Conservation (phyloP, 179 eudicot species). For the Spergularia azorica region DNA sequence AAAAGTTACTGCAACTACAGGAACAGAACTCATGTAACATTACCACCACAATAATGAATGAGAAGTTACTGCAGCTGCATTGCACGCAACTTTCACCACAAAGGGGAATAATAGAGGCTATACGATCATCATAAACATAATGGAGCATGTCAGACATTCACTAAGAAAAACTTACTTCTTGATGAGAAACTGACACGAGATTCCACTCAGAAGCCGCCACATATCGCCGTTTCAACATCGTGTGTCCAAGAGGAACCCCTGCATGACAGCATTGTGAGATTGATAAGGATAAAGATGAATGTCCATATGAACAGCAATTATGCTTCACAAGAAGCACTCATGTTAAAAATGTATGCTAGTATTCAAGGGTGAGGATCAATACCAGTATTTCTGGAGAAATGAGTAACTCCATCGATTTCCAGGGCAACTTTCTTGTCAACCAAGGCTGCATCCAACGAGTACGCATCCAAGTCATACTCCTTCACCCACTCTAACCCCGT, state of each 20-base stretch:
- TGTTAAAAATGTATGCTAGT: background rate
- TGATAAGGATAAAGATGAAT: background rate
- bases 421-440: conserved; percentile 72
- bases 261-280: conserved; percentile 26
- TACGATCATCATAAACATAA: background rate
- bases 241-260: conserved; percentile 92
- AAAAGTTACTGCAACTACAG: background rate
- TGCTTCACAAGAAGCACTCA: too few relatives aligned
- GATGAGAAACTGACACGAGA: conserved; percentile 65
- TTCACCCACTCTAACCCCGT: conserved; percentile 90
- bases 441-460: conserved; percentile 82
- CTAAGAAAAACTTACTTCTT: conserved; percentile 52
- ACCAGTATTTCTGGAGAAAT: conserved; percentile 94
- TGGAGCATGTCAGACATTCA: background rate
- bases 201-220: conserved; percentile 89
- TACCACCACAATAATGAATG: background rate
- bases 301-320: too few relatives aligned
- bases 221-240: conserved; percentile 78
- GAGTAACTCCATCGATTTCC: conserved; percentile 95
- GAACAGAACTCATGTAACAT: too few relatives aligned
- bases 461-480: conserved; percentile 70
- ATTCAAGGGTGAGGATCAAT: conserved; percentile 7
- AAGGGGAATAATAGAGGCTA: background rate
- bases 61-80: background rate
- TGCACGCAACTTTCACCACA: background rate